Conservation (phyloP, 2,329 filamentous ascomycete genomes). For the Plectosphaerella plurivora region DNA sequence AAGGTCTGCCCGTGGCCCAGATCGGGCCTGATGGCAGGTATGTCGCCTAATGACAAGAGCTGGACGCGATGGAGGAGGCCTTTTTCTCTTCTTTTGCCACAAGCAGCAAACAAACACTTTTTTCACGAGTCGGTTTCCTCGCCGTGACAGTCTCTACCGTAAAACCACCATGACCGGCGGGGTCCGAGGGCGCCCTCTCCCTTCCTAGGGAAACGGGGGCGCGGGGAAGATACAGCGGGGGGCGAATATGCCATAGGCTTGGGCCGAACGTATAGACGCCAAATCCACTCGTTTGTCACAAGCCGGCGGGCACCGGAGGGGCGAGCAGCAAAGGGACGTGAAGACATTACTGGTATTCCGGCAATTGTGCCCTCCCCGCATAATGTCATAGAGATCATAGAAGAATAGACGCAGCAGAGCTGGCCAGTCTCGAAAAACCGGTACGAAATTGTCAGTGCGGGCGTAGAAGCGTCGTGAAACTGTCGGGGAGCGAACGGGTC, state of each 20-base stretch:
- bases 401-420: neutral
- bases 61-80: too few relatives aligned
- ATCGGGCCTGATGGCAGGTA: conserved; percentile 8
- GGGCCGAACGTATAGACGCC: neutral
- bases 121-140: too few relatives aligned
- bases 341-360: neutral
- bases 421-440: neutral
- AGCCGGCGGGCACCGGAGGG: neutral
- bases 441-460: neutral
- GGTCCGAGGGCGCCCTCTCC: too few relatives aligned
- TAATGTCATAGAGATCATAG: neutral
- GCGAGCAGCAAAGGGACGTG: neutral
- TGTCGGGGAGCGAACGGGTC: neutral
- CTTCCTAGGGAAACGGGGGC: neutral
- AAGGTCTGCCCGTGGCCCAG: conserved; percentile 8
- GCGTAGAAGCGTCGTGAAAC: neutral
- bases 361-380: too few relatives aligned
- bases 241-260: neutral
- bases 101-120: too few relatives aligned
- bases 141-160: too few relatives aligned
- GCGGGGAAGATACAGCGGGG: neutral
- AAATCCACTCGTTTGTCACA: neutral
- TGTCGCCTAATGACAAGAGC: conserved; percentile 1
- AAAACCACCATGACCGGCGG: too few relatives aligned
- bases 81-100: too few relatives aligned